These are phyloP conservation scores for Polyporus arcularius DNA, from an alignment of 768 basidiomycete genomes.

Conservation along the genomic window DNA sequence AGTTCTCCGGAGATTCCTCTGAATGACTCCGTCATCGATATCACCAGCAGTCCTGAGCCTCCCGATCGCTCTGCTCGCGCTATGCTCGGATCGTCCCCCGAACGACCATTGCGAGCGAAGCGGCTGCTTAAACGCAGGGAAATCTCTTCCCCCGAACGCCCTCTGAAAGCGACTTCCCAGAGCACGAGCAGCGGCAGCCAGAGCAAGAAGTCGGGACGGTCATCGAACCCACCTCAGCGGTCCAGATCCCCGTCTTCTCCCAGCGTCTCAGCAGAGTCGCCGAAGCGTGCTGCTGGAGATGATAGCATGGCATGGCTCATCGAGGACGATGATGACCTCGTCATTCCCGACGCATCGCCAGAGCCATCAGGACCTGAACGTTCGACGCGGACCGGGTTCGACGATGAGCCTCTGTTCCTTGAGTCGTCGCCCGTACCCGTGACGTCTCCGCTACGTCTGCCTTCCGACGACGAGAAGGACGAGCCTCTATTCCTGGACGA, in stretches of 20 bases:
- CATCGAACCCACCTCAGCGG: conserved; percentile 6
- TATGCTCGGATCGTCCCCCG: conserved; percentile 9
- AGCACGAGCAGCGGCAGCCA: conserved; percentile 4
- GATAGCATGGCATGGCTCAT: conserved; percentile 66
- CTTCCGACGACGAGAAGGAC: conserved; percentile 8
- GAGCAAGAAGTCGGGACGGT: background rate
- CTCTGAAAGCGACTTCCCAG: background rate
- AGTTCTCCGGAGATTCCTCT: conserved; percentile 29
- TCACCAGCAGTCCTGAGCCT: conserved; percentile 30
- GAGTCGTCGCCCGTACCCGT: conserved; percentile 4
- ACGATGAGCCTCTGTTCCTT: conserved; percentile 14
- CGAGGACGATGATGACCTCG: conserved; percentile 62
- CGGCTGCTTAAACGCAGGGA: background rate
- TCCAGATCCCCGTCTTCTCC: conserved; percentile 19
- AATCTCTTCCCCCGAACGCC: conserved; percentile 13
- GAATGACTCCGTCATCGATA: conserved; percentile 31
- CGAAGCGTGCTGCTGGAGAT: conserved; percentile 10
- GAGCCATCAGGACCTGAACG: background rate
- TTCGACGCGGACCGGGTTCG: background rate
- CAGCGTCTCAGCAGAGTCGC: conserved; percentile 15
- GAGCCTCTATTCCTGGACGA: conserved; percentile 7
- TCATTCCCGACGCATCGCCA: conserved; percentile 30
- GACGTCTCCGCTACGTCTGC: background rate
- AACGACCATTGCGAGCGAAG: conserved; percentile 5
- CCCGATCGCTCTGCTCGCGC: conserved; percentile 7